Evolutionary conservation across 2,329 filamentous ascomycete species (phyloP), one percentile per base, ranked within the genome.

Genomic region (Escovopsis weberi): DNA sequence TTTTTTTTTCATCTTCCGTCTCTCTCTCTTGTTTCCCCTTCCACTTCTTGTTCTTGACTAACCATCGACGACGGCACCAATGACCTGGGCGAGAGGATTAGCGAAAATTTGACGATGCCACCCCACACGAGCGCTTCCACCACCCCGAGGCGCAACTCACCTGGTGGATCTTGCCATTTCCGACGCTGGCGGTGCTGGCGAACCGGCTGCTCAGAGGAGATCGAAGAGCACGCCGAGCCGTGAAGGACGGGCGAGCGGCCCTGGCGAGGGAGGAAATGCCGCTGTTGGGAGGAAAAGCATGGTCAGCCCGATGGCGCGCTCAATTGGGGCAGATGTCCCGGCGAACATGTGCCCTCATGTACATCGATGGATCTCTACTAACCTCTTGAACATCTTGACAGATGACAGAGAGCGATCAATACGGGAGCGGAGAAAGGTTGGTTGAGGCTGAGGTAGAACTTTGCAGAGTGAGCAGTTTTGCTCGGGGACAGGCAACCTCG

Each of bases 11-110:
- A 3, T 9, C 8, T 9, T 32, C 28, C 8, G 3, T 23, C 23
- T 23, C 23, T 32, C 28, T 32, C 28, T 11, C 11, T 11, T 7
- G 8, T 11, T 32, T 9, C 28, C 28, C 11, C 28, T 6, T 32
- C 28, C 11, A 9, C 28, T 32, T 32, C 11, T 32, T 11, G 8
- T 32, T 19, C 15, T 37, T 51, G 41, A 75, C 84, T 73, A 75
- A 94, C 86, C 87, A 73, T 96, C 91, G 60, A 96, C 91, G 66
- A 96, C 88, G 74, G 91, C 89, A 84, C 91, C 88, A 72, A 95
- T 95, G 68, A 95, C 88, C 73, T 87, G 71, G 64, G 62, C 79
- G 72, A 75, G 80, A 62, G 52, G 48, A 57, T 66, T 58, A 65
- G 59, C 54, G 45, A 40, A 43, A 39, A 26, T 43, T 40, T 38